phyloP scores from a whole-genome alignment of 1,284 basidiomycete species.

The Ceratobasidium sp. region DNA sequence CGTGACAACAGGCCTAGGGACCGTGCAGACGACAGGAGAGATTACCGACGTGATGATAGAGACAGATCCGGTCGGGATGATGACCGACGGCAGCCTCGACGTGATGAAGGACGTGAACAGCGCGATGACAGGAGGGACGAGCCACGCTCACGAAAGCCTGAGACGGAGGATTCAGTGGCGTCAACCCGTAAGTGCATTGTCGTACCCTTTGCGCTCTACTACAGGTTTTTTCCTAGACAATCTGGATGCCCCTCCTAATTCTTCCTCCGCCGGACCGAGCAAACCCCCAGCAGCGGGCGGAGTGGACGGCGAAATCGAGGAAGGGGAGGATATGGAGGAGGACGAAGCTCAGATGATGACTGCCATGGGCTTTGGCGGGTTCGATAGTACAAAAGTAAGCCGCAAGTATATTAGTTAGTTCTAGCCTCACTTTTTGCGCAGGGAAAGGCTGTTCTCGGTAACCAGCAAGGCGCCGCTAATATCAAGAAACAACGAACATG shows the following conservation, averaged over 20 bases:
- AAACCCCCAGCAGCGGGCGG: slow-evolving; percentile 57
- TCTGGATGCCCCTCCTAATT: slow-evolving; percentile 8
- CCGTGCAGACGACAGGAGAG: slow-evolving; percentile 43
- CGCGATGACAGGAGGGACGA: slow-evolving; percentile 39
- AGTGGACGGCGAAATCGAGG: slow-evolving; percentile 60
- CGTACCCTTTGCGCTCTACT: slow-evolving; percentile 32
- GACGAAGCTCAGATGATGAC: slow-evolving; percentile 88
- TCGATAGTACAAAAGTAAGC: slow-evolving; percentile 89
- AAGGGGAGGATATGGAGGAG: slow-evolving; percentile 75
- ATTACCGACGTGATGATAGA: slow-evolving; percentile 56
- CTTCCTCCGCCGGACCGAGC: slow-evolving; percentile 58
- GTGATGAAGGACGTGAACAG: slow-evolving; percentile 50
- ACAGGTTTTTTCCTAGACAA: not conserved
- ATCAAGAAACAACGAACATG: slow-evolving; percentile 94
- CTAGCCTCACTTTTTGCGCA: slow-evolving; percentile 55
- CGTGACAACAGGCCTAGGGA: slow-evolving; percentile 38
- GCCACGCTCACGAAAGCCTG: slow-evolving; percentile 18
- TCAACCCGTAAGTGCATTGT: slow-evolving; percentile 53
- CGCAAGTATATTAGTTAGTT: slow-evolving; percentile 10
- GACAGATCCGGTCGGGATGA: slow-evolving; percentile 51
- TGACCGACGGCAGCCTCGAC: slow-evolving; percentile 44
- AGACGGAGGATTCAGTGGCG: slow-evolving; percentile 54
- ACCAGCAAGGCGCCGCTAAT: slow-evolving; percentile 80
- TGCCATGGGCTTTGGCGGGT: slow-evolving; percentile 91
- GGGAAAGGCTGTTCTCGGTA: slow-evolving; percentile 84